Evolutionary conservation across 495 filamentous ascomycete species (phyloP).

Genomic region (Aspergillus steynii): DNA sequence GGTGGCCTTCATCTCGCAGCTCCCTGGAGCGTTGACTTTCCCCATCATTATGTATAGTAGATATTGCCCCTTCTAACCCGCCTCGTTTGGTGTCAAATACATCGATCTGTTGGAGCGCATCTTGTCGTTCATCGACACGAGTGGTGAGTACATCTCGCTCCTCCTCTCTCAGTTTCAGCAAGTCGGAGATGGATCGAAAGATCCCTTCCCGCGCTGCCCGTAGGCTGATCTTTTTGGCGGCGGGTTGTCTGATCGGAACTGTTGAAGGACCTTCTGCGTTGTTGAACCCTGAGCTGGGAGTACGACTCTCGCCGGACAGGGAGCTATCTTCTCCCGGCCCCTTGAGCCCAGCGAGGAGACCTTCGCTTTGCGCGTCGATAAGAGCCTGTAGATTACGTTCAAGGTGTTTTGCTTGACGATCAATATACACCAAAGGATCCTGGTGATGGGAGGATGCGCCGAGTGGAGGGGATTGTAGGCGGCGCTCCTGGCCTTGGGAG

Average conservation of each 20-base stretch:
- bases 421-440: conserved; percentile 44
- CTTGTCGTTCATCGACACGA: conserved; percentile 58
- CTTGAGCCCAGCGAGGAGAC: conserved; percentile 58
- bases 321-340: conserved; percentile 34
- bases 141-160: conserved; percentile 62
- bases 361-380: conserved; percentile 82
- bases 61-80: conserved; percentile 49
- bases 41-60: conserved; percentile 38
- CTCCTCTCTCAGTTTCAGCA: conserved; percentile 70
- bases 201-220: conserved; percentile 71
- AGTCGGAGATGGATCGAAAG: conserved; percentile 65
- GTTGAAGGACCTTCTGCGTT: conserved; percentile 35
- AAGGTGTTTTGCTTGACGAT: conserved; percentile 53
- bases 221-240: conserved; percentile 56
- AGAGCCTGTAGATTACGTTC: conserved; percentile 76
- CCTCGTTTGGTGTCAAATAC: conserved; percentile 54
- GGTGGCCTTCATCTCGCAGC: conserved; percentile 53
- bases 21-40: conserved; percentile 35
- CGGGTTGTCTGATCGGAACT: conserved; percentile 64
- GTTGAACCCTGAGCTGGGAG: conserved; percentile 34
- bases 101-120: conserved; percentile 60
- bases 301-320: conserved; percentile 50
- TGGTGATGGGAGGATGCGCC: conserved; percentile 33
- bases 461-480: conserved; percentile 29
- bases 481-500: conserved; percentile 25